Base-by-base conservation (phyloP, 768 basidiomycete genomes). In the Lactifluus hygrophoroides region DNA sequence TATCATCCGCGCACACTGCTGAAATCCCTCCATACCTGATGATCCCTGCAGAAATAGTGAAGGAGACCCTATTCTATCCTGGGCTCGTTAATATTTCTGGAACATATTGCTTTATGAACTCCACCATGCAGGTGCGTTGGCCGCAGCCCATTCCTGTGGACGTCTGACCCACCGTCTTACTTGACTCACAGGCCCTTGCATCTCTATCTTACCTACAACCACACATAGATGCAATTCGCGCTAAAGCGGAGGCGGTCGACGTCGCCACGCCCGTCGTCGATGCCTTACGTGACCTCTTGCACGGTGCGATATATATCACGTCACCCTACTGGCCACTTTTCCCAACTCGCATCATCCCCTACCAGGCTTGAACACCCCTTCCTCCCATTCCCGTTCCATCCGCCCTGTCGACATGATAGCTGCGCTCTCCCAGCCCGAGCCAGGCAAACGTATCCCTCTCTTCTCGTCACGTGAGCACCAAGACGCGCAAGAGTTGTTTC, bases 401-500 rank as follows among this genome's bases (percentile, higher is more conserved):
- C 82, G 90, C 1, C 93, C 92, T 0, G 68, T 82, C 45, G 77
- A 78, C 37, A 82, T 95, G 57, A 87, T 94, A 46, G 70, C 78
- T 17, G 86, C 84, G 3, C 78, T 94, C 30, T 81, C 83, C 17
- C 69, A 75, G 21, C 76, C 79, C 60, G 74, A 79, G 37, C 70
- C 75, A 34, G 79, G 79, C 50, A 80, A 79, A 66, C 69, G 77
- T 62, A 79, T 79, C 64, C 78, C 86, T 0, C 77, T 93, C 11
- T 86, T 95, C 70, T 82, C 83, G 63, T 92, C 92, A 1, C 85
- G 91, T 13, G 93, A 96, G 69, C 95, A 98, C 69, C 95, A 98
- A 73, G 95, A 98, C 69, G 95, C 95, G 5, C 95, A 98, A 68
- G 95, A 98, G 69, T 79, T 98, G n/a, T 97, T 96, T 74, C 87